Evolutionary conservation across 1,284 basidiomycete species (phyloP).

Genomic region (Laetiporus sulphureus): DNA sequence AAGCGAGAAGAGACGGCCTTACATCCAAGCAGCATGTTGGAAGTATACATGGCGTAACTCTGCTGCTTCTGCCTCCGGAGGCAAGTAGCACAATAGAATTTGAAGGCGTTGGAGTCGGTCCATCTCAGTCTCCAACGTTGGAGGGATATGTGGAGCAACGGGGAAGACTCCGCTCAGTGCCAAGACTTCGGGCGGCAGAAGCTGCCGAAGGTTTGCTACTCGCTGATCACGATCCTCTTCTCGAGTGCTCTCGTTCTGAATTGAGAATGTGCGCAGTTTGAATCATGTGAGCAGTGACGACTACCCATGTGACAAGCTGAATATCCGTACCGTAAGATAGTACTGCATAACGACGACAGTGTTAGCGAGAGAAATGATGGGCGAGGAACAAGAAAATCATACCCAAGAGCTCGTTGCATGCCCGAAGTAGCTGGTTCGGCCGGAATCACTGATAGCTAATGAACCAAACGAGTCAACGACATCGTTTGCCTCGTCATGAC

Average conservation of each 20-base stretch:
- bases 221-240: conserved; percentile 47
- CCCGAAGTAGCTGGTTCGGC: conserved; percentile 67
- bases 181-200: conserved; percentile 57
- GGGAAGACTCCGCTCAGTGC: conserved; percentile 59
- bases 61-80: conserved; percentile 48
- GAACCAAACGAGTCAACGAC: conserved; percentile 75
- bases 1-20: conserved; percentile 14
- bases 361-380: conserved; percentile 1
- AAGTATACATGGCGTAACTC: conserved; percentile 60
- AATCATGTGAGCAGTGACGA: conserved; percentile 6
- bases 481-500: conserved; percentile 51
- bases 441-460: conserved; percentile 59
- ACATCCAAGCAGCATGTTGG: conserved; percentile 75
- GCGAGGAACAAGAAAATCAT: conserved; percentile 19
- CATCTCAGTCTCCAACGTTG: conserved; percentile 33
- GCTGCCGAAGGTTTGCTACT: conserved; percentile 39
- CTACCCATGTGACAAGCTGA: conserved; percentile 1
- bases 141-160: conserved; percentile 42
- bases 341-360: conserved; percentile 36
- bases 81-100: conserved; percentile 64
- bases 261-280: conserved; percentile 1
- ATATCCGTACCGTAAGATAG: conserved; percentile 59
- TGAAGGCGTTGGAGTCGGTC: conserved; percentile 40
- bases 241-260: conserved; percentile 52
- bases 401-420: conserved; percentile 76